Evolutionary conservation across 169 alveolate genomes (phyloP), one percentile per base, ranked within the genome.

Genomic region (Plasmodium adleri): DNA sequence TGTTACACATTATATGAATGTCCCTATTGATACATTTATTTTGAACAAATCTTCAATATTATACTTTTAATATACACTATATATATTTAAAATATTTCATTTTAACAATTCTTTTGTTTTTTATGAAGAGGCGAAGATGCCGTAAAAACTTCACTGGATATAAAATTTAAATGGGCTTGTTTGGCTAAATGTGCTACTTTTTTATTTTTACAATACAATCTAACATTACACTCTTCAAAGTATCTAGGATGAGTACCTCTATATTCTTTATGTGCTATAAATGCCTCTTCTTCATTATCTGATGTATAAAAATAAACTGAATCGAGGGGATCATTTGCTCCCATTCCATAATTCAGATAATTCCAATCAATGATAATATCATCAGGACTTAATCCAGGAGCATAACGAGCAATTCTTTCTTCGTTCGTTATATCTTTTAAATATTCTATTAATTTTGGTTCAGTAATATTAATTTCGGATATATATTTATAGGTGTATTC

Each of bases 291-390:
- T 72, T 83, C 85, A 56, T 83, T 70, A 83, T 83, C 85, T 54
- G 91, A 83, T 50, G 67, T 83, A 72, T 68, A 83, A 47, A 83
- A 83, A 68, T 83, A 83, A 56, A 83, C 91, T 43, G 47, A 83
- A 17, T 83, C 91, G 0, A 83, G 47, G 13, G 91, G 91, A 6
- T 83, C 91, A 28, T 83, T 83, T 68, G 83, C 59, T 13, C 83
- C 83, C 85, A 83, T 68, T 83, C 91, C 91, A 72, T 83, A 83
- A 72, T 83, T 67, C 24, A 83, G 68, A 59, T 83, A 43, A 60
- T 83, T 83, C 91, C 91, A 83, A 64, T 83, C 91, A 22, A 83
- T 83, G 22, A 83, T 59, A 15, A 83, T 83, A 32, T 83, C 91
- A 58, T 68, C 91, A 3, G 91, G 91, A 54, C 73, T 83, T 56